Base-by-base conservation (phyloP, 768 basidiomycete genomes). In the Clitopilus hobsonii region DNA sequence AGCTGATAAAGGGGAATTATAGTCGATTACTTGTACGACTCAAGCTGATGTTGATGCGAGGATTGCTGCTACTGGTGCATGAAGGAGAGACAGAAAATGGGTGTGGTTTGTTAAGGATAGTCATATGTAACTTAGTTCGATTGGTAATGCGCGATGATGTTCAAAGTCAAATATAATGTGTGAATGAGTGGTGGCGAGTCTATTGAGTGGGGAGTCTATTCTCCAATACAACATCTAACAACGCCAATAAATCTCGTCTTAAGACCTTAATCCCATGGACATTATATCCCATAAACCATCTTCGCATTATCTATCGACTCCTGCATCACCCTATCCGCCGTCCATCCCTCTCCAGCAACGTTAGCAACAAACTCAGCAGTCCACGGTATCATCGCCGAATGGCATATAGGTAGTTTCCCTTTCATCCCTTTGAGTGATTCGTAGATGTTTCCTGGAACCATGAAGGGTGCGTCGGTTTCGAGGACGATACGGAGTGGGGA, bases 381-480 rank as follows among this genome's bases (percentile, higher is more conserved):
- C 90, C 90, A 93, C 0, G 91, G 91, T 1, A 94, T 80, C 88
- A 93, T 91, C 0, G 82, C 89, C 0, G 83, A 82, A 62, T 91
- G 90, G 53, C 79, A 89, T 6, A 93, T 65, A 0, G 91, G 87
- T 0, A 93, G 67, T 58, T 78, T 80, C 2, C 85, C 83, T 59
- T 83, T 83, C 22, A 78, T 67, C 0, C 61, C 67, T 0, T 80
- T 74, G 0, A 90, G 68, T 0, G 83, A 73, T 2, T 69, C 65
- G 62, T 90, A 91, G 16, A 94, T 66, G 56, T 88, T 93, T 0
- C 81, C 73, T 0, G 92, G 92, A 0, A 88, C 78, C 92, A 94
- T 94, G 71, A 80, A 94, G 0, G 92, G 92, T 2, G 90, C 91
- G 59, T 94, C 92, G 0, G 92, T 92, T 68, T 94, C 92, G 2